These are phyloP conservation scores for Tephrocybe rancida DNA, from an alignment of 768 basidiomycete genomes.

Conservation along the genomic window DNA sequence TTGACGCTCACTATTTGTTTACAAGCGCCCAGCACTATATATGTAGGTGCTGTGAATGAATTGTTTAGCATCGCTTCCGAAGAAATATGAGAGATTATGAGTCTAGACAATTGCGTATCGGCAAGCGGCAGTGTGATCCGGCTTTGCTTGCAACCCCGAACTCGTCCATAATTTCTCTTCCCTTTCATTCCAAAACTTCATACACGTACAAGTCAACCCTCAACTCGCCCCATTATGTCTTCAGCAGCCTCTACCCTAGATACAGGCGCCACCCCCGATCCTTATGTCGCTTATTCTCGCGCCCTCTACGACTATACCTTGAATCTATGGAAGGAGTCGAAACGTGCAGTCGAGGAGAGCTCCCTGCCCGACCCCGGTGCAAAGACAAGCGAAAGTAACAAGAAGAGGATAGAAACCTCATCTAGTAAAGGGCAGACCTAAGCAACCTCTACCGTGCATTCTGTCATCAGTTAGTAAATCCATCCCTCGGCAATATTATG, in stretches of 20 bases:
- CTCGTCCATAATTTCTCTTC: slow-evolving; percentile 4
- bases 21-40: too few relatives aligned
- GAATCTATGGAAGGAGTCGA: slow-evolving; percentile 66
- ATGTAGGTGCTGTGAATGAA: too few relatives aligned
- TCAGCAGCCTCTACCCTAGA: slow-evolving; percentile 17
- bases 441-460: neutral
- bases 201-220: slow-evolving; percentile 13
- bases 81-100: neutral
- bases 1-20: neutral
- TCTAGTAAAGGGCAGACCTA: neutral
- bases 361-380: slow-evolving; percentile 2
- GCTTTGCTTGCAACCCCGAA: slow-evolving; percentile 12
- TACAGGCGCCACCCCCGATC: slow-evolving; percentile 31
- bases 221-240: slow-evolving; percentile 9
- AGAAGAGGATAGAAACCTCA: slow-evolving; percentile 1
- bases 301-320: slow-evolving; percentile 71
- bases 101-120: slow-evolving; percentile 8
- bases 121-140: slow-evolving; percentile 25
- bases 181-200: slow-evolving; percentile 10
- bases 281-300: slow-evolving; percentile 59
- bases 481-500: neutral
- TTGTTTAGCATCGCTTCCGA: too few relatives aligned
- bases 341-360: slow-evolving; percentile 55
- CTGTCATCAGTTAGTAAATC: neutral
- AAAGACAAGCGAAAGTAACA: neutral